phyloP scores from a whole-genome alignment of 2,329 filamentous ascomycete species.

The Colletotrichum sp. region DNA sequence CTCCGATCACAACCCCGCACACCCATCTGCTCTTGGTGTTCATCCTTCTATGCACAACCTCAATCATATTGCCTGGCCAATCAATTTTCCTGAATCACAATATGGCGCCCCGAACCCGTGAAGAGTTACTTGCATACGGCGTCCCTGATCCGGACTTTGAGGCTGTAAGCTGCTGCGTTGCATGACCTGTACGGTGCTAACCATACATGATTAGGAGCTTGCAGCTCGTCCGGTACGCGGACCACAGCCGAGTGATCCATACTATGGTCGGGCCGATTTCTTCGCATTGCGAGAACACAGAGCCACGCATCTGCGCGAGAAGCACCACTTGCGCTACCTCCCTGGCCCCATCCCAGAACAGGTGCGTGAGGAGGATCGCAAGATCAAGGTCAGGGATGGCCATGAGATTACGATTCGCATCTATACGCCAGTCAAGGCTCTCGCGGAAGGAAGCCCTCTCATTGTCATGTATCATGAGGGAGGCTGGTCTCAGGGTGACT shows the following conservation, averaged over 20 bases:
- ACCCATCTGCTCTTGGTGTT: neutral
- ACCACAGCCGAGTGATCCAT: neutral
- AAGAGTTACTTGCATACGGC: constrained; percentile 1
- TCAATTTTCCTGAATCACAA: rapidly evolving
- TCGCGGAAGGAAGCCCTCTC: neutral
- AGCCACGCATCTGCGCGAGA: constrained; percentile 3
- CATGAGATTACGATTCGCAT: neutral
- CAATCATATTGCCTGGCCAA: neutral
- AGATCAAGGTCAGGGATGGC: neutral
- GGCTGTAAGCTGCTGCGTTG: neutral
- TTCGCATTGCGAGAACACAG: constrained; percentile 1
- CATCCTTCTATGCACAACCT: neutral
- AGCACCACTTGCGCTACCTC: constrained; percentile 4
- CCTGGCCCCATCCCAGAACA: neutral
- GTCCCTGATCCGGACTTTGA: neutral
- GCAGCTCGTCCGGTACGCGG: neutral
- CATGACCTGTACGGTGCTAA: neutral
- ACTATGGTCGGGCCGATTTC: constrained; percentile 1
- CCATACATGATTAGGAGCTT: neutral
- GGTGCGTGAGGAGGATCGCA: constrained; percentile 12
- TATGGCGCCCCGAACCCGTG: constrained; percentile 2
- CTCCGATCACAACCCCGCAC: neutral
- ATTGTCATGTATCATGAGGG: constrained; percentile 18
- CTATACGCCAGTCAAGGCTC: neutral
- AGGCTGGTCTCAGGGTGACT: constrained; percentile 3